Conservation (phyloP, 345 rosid genomes). For the Barbarea vulgaris region DNA sequence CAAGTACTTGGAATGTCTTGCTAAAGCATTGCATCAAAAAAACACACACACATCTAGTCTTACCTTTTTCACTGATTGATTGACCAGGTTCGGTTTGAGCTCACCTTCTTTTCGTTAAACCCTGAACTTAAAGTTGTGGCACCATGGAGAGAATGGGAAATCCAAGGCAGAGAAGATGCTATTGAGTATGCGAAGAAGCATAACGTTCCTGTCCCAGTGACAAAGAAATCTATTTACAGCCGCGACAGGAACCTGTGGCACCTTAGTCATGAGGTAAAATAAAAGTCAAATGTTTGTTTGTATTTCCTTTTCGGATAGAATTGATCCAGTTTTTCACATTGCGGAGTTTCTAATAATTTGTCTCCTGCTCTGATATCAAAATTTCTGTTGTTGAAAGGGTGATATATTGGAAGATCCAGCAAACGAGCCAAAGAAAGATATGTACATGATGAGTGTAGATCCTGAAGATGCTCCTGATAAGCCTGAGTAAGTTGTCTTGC, state of each 20-base stretch:
- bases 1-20: slow-evolving; percentile 34
- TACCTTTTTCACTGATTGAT: neutral
- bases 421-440: slow-evolving; percentile 85
- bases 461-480: slow-evolving; percentile 87
- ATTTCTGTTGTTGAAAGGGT: slow-evolving; percentile 52
- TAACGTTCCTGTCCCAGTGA: slow-evolving; percentile 88
- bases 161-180: slow-evolving; percentile 91
- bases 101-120: slow-evolving; percentile 87
- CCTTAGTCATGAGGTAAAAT: slow-evolving; percentile 85
- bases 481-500: slow-evolving; percentile 60
- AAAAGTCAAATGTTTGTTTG: neutral
- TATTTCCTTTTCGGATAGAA: slow-evolving; percentile 2
- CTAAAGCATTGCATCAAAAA: neutral
- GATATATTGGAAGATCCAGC: slow-evolving; percentile 96
- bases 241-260: slow-evolving; percentile 97
- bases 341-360: neutral
- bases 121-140: slow-evolving; percentile 94
- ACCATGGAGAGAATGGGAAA: slow-evolving; percentile 99
- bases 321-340: neutral
- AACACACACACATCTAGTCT: slow-evolving; percentile 2
- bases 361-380: slow-evolving; percentile 2
- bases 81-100: slow-evolving; percentile 91
- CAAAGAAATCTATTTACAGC: slow-evolving; percentile 95
- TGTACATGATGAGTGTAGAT: slow-evolving; percentile 92
- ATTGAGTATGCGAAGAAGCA: slow-evolving; percentile 95